These are phyloP conservation scores for Thermomucor indicae-seudaticae DNA, from an alignment of 371 early-diverging fungal species.

Conservation along the genomic window DNA sequence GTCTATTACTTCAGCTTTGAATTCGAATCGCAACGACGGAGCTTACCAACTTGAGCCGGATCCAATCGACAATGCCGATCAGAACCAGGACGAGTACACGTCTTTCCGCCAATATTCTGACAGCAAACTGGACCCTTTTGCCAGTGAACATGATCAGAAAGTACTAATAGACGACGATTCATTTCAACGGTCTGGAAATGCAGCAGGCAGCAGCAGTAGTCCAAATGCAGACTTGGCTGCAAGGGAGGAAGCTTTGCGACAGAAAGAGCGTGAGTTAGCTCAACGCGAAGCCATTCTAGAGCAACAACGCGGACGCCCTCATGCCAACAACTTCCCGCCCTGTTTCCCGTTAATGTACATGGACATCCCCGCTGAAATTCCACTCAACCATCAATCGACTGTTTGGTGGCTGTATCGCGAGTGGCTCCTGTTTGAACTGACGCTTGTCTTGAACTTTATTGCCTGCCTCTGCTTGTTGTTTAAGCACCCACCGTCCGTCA, in stretches of 20 bases:
- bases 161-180: constrained; percentile 1
- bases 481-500: constrained; percentile 60
- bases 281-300: constrained; percentile 62
- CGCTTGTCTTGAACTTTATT: constrained; percentile 76
- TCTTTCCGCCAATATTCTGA: constrained; percentile 35
- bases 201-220: neutral
- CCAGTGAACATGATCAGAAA: constrained; percentile 9
- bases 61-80: constrained; percentile 6
- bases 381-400: constrained; percentile 56
- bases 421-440: constrained; percentile 73
- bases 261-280: constrained; percentile 63
- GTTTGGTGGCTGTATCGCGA: constrained; percentile 68
- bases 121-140: constrained; percentile 29
- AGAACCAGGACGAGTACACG: constrained; percentile 25
- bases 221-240: constrained; percentile 9
- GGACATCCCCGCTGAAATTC: constrained; percentile 73
- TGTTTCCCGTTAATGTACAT: constrained; percentile 82
- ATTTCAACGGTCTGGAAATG: constrained; percentile 4
- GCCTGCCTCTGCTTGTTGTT: constrained; percentile 72
- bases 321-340: constrained; percentile 81
- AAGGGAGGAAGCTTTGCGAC: constrained; percentile 60
- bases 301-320: constrained; percentile 44
- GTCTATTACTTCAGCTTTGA: constrained; percentile 47
- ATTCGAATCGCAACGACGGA: constrained; percentile 25
- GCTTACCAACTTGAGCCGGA: constrained; percentile 19